These are phyloP conservation scores for Ammopiptanthus mongolicus DNA, from an alignment of 306 rosid genomes.

Conservation along the genomic window DNA sequence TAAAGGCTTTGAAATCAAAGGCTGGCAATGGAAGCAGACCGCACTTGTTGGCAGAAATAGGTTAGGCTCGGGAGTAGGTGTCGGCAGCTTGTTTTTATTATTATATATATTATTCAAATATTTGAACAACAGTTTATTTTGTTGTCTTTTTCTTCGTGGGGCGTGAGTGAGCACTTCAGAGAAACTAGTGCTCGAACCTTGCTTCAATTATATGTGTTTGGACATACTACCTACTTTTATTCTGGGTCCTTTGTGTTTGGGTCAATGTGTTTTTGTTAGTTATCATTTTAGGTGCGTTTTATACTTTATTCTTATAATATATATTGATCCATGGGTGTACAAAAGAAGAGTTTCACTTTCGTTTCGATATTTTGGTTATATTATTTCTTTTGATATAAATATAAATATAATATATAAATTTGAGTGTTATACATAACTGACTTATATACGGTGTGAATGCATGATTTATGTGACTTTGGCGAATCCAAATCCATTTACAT, in stretches of 20 bases:
- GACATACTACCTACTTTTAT: conserved; percentile 19
- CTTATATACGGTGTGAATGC: too few species aligned
- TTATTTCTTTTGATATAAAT: too few species aligned
- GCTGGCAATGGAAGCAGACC: conserved; percentile 10
- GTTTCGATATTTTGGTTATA: too few species aligned
- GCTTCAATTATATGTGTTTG: conserved; percentile 27
- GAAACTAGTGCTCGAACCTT: neutral
- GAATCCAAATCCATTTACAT: too few species aligned
- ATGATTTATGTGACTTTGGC: too few species aligned
- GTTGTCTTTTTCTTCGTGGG: conserved; percentile 16
- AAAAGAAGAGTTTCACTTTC: too few species aligned
- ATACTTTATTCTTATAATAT: neutral
- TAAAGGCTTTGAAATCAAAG: conserved; percentile 17
- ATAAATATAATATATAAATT: too few species aligned
- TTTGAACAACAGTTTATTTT: neutral
- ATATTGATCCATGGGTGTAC: too few species aligned
- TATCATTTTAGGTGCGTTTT: neutral
- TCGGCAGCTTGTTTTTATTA: conserved; percentile 49
- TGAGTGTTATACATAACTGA: too few species aligned
- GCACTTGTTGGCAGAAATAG: neutral
- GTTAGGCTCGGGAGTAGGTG: conserved; percentile 32
- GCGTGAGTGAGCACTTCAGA: neutral
- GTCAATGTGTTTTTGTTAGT: neutral
- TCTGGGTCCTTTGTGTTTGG: neutral
- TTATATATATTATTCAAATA: neutral